Percentiles rank a stretch among this genome's conserved stretches.
Evolutionary conservation across 2,329 filamentous ascomycete genomes (phyloP).

Genomic region (Thielaviopsis ethacetica): DNA sequence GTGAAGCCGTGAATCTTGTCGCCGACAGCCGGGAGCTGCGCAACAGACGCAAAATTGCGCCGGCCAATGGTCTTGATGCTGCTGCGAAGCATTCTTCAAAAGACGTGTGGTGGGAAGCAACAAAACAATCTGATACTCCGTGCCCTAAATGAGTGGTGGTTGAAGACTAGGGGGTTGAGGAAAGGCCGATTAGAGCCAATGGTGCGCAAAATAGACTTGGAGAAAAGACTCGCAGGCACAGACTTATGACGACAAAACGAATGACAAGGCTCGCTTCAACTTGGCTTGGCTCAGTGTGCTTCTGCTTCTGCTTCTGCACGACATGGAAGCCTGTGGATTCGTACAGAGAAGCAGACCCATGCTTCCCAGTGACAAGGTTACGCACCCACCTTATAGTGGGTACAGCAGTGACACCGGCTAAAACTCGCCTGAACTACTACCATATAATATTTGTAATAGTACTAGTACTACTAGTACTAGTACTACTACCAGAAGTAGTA

Average conservation of each 20-base stretch:
- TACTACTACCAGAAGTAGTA: neutral
- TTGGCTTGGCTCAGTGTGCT: no score
- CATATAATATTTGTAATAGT: neutral
- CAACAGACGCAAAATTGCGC: constrained; percentile 9
- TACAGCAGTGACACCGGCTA: neutral
- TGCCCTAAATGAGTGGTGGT: neutral
- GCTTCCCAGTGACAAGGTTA: no score
- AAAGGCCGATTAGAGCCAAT: neutral
- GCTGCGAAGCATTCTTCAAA: constrained; percentile 7
- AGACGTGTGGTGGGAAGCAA: neutral
- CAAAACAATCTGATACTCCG: neutral
- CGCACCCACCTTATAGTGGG: neutral
- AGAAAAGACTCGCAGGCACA: neutral
- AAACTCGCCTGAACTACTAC: neutral
- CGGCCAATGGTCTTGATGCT: constrained; percentile 10
- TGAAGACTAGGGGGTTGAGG: neutral
- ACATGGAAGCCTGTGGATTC: neutral
- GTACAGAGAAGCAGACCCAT: neutral
- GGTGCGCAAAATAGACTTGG: neutral
- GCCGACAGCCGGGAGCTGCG: constrained; percentile 47
- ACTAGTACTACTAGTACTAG: neutral
- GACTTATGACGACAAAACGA: neutral
- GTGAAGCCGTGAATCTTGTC: constrained; percentile 90
- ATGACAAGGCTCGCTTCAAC: neutral
- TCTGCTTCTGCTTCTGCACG: no score